A percentile compares a stretch with the other conserved stretches of the same genome.
Evolutionary conservation across 352 stramenopile species (phyloP).

Genomic region (Pythium sp.): DNA sequence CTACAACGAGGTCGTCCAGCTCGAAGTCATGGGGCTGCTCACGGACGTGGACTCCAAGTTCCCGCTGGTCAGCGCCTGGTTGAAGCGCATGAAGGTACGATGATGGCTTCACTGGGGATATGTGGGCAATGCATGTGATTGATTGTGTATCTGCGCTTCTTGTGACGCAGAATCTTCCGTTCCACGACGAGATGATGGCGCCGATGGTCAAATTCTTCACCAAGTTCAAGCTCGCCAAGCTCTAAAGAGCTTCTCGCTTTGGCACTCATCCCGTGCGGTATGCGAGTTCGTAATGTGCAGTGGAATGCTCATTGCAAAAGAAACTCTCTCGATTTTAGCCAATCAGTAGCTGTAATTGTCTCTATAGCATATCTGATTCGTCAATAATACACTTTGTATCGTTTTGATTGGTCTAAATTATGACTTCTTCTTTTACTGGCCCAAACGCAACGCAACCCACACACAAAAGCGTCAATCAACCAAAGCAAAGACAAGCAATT

Average conservation of each 20-base stretch:
- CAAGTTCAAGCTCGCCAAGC: constrained; percentile 65
- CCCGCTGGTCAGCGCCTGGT: constrained; percentile 48
- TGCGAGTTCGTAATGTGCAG: too few species aligned
- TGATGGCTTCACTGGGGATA: neutral
- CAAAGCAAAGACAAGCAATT: neutral
- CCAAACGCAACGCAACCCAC: neutral
- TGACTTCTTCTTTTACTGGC: neutral
- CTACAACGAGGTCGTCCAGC: constrained; percentile 76
- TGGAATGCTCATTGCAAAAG: neutral
- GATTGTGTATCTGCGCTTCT: neutral
- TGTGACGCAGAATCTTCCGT: constrained; percentile 34
- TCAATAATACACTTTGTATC: constrained; percentile 12
- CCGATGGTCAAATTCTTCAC: constrained; percentile 66
- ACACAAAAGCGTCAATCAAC: constrained; percentile 1
- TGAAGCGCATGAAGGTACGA: constrained; percentile 73
- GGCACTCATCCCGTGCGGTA: neutral
- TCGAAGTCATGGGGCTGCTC: constrained; percentile 66
- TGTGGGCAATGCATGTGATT: neutral
- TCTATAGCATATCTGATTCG: constrained; percentile 7
- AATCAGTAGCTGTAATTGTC: constrained; percentile 9
- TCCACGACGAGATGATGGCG: constrained; percentile 63
- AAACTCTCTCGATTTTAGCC: constrained; percentile 12
- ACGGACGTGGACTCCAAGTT: constrained; percentile 44
- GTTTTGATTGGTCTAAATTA: constrained; percentile 19
- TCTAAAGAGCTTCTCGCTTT: constrained; percentile 21